These are phyloP conservation scores for Acacia acuminata DNA, from an alignment of 306 rosid genomes.

Conservation along the genomic window DNA sequence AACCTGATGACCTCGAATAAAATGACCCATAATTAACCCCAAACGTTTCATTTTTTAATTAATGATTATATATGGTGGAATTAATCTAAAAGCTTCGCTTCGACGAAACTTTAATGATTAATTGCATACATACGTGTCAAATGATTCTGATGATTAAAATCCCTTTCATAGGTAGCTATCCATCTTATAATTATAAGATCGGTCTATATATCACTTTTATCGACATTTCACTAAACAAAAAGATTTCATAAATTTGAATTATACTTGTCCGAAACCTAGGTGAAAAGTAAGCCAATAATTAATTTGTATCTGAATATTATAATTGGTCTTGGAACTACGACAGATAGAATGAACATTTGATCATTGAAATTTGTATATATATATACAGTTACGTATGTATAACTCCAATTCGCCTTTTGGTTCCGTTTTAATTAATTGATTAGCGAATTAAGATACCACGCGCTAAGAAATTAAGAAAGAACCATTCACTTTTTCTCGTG, in stretches of 20 bases:
- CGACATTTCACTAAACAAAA: not conserved
- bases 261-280: not conserved
- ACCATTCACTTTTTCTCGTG: conserved; percentile 4
- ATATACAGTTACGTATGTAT: not conserved
- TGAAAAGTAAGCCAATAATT: not conserved
- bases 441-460: not conserved
- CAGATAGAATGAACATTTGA: not conserved
- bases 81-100: not conserved
- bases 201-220: not conserved
- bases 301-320: not conserved
- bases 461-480: conserved; percentile 1
- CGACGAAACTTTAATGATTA: conserved; percentile 37
- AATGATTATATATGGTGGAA: not conserved
- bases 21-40: conserved; percentile 33
- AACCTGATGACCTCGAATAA: conserved; percentile 34
- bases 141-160: conserved; percentile 29
- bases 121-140: conserved; percentile 14
- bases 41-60: conserved; percentile 26
- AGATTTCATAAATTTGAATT: not conserved
- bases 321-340: not conserved
- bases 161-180: not conserved
- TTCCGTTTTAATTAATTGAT: not conserved
- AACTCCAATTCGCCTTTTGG: not conserved
- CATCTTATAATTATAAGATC: not conserved
- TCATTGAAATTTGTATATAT: not conserved